These are phyloP conservation scores for Leccinum subrobustum DNA, from an alignment of 1,284 basidiomycete genomes.

Conservation along the genomic window DNA sequence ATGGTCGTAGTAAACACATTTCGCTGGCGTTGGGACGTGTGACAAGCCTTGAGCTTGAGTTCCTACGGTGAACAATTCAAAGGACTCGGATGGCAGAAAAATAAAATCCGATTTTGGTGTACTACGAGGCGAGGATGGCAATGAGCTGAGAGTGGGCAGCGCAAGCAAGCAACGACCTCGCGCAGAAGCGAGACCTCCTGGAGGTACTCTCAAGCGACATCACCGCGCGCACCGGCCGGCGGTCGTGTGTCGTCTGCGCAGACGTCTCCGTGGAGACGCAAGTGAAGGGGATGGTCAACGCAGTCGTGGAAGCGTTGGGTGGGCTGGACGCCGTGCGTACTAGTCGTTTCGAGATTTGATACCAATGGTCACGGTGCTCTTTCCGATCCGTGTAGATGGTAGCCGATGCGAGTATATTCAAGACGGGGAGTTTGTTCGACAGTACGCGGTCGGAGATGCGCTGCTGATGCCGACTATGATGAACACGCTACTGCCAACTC, in stretches of 20 bases:
- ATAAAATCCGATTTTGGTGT: too few species aligned
- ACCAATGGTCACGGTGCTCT: neutral
- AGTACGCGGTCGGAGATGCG: constrained; percentile 3
- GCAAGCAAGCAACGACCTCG: neutral
- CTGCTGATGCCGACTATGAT: neutral
- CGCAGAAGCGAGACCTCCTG: neutral
- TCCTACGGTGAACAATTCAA: too few species aligned
- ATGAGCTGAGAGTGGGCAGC: too few species aligned
- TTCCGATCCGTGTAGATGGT: constrained; percentile 15
- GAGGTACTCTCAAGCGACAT: neutral
- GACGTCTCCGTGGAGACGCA: constrained; percentile 12
- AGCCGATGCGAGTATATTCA: constrained; percentile 23
- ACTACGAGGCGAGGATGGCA: too few species aligned
- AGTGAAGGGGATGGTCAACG: constrained; percentile 6
- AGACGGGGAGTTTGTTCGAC: constrained; percentile 12
- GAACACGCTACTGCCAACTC: neutral
- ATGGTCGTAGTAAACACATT: too few species aligned
- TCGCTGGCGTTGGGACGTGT: too few species aligned
- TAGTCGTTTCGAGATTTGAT: neutral
- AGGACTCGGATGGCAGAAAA: too few species aligned
- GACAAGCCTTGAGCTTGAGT: too few species aligned
- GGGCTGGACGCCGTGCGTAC: constrained; percentile 8
- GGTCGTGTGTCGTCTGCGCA: constrained; percentile 1
- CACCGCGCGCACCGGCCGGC: neutral
- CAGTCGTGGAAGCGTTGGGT: constrained; percentile 5